Conservation (phyloP, 352 stramenopile genomes). For the Pythium coloratum region DNA sequence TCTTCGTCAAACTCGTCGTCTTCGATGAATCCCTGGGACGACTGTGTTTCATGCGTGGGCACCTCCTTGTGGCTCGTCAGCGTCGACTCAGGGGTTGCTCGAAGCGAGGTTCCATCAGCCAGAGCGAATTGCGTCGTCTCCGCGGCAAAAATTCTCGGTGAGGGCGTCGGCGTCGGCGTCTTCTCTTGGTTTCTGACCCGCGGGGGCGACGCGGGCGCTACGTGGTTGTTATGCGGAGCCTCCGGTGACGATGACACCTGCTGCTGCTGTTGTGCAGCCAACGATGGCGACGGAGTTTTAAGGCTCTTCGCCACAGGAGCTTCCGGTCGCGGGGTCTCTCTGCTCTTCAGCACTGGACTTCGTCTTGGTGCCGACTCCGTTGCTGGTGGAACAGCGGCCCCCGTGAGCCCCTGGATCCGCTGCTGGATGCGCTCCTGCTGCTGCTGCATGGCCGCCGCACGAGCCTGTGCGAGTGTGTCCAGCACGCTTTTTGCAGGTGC, state of each 20-base stretch:
- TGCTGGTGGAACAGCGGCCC: not conserved
- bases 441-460: slow-evolving; percentile 42
- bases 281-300: not conserved
- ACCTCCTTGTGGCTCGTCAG: not conserved
- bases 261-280: not conserved
- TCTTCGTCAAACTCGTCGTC: slow-evolving; percentile 67
- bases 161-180: not conserved
- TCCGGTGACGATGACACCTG: not conserved
- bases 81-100: not conserved
- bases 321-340: not conserved
- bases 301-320: not conserved
- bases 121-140: not conserved
- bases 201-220: not conserved
- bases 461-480: slow-evolving; percentile 44
- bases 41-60: not conserved
- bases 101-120: not conserved
- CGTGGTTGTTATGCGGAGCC: not conserved
- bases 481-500: not conserved
- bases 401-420: slow-evolving; percentile 49
- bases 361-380: not conserved
- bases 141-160: not conserved
- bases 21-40: slow-evolving; percentile 52
- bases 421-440: slow-evolving; percentile 52
- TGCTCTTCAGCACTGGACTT: not conserved
- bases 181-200: not conserved